Evolutionary conservation across 495 filamentous ascomycete genomes (phyloP).

Genomic region (Talaromyces borbonicus): DNA sequence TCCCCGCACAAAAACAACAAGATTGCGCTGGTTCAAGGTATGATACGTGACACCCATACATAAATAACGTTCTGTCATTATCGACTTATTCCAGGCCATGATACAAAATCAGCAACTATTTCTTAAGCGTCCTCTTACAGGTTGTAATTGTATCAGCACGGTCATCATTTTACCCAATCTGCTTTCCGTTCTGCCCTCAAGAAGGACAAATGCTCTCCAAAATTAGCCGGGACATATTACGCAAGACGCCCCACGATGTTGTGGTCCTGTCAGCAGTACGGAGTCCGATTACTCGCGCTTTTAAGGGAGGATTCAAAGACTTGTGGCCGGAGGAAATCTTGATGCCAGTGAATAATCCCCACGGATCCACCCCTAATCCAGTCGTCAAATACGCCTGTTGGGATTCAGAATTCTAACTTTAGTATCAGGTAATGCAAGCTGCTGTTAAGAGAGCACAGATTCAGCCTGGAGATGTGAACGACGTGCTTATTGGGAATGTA

Average conservation of each 20-base stretch:
- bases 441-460: conserved; percentile 42
- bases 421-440: conserved; percentile 21
- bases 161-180: too few relatives aligned
- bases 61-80: too few relatives aligned
- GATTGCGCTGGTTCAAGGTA: too few relatives aligned
- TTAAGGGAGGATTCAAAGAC: conserved; percentile 78
- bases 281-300: conserved; percentile 59
- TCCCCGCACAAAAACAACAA: too few relatives aligned
- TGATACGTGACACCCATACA: too few relatives aligned
- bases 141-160: too few relatives aligned
- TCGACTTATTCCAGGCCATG: too few relatives aligned
- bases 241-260: conserved; percentile 75
- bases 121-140: too few relatives aligned
- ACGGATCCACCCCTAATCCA: conserved; percentile 15
- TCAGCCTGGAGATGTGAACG: conserved; percentile 48
- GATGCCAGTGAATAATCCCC: conserved; percentile 50
- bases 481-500: conserved; percentile 73
- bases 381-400: neutral
- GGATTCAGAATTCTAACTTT: neutral
- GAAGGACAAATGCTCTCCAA: conserved; percentile 3
- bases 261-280: conserved; percentile 74
- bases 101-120: too few relatives aligned
- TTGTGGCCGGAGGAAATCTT: conserved; percentile 70
- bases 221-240: neutral
- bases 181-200: too few relatives aligned